A percentile compares a stretch with the other conserved stretches of the same genome.
phyloP scores from a whole-genome alignment of 2,329 filamentous ascomycete species.

The Sporothrix schenckii region DNA sequence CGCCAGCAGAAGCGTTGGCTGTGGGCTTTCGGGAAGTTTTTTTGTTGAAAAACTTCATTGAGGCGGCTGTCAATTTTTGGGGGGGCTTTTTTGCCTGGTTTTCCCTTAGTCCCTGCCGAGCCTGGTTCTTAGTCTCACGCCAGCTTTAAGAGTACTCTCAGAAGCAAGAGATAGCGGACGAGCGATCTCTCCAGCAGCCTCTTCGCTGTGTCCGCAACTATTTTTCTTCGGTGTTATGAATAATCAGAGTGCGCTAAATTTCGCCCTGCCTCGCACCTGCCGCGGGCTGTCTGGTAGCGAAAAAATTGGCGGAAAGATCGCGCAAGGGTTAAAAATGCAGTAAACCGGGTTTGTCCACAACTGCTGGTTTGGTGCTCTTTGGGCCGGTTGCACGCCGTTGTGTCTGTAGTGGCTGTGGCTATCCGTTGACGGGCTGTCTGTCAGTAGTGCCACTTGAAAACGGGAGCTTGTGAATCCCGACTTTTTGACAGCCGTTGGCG shows the following conservation, averaged over 20 bases:
- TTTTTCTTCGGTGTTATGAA: constrained; percentile 28
- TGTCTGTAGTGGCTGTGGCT: constrained; percentile 13
- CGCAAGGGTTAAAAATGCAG: constrained; percentile 8
- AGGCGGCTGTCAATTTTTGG: constrained; percentile 25
- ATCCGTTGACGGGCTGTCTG: constrained; percentile 22
- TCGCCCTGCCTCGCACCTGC: constrained; percentile 20
- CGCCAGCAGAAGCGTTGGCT: constrained; percentile 41
- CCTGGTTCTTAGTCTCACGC: constrained; percentile 1
- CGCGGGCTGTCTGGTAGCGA: constrained; percentile 11
- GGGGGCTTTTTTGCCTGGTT: constrained; percentile 25
- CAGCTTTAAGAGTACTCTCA: neutral
- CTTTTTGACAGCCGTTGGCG: constrained; percentile 21
- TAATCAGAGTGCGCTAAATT: constrained; percentile 26
- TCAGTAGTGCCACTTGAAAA: constrained; percentile 28
- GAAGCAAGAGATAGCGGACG: constrained; percentile 1
- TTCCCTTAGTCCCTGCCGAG: constrained; percentile 16
- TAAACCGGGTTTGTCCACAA: constrained; percentile 16
- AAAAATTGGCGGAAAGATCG: neutral
- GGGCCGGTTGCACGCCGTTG: neutral
- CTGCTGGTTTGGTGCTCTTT: neutral
- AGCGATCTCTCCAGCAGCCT: constrained; percentile 9
- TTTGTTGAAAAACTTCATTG: constrained; percentile 59
- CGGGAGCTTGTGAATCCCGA: constrained; percentile 26
- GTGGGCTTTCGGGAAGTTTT: constrained; percentile 53
- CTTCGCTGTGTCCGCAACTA: neutral